Percentiles rank a stretch among this genome's conserved stretches.
Evolutionary conservation across 345 rosid genomes (phyloP).

Genomic region (Raphanus raphanistrum): DNA sequence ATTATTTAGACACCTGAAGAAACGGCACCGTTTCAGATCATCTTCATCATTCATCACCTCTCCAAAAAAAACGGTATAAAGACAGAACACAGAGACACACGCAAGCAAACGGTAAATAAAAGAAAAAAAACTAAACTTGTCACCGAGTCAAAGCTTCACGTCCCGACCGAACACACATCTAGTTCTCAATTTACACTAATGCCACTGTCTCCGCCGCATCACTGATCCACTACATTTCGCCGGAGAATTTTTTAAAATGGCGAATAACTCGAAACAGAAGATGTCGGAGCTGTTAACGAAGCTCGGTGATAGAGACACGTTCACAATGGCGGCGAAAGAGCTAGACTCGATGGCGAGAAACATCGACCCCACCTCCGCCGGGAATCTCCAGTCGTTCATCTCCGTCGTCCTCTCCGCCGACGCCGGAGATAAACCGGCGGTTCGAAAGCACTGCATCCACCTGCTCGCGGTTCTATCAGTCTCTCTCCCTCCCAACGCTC

Average conservation of each 20-base stretch:
- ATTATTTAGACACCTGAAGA: slow-evolving; percentile 23
- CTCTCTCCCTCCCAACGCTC: slow-evolving; percentile 48
- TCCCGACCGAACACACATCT: slow-evolving; percentile 23
- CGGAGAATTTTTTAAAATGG: slow-evolving; percentile 37
- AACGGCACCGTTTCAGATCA: slow-evolving; percentile 38
- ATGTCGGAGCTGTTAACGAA: slow-evolving; percentile 58
- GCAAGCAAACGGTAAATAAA: slow-evolving; percentile 9
- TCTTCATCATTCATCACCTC: slow-evolving; percentile 10
- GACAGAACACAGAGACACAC: background rate
- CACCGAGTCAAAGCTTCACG: background rate
- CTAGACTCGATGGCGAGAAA: slow-evolving; percentile 66
- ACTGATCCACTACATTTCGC: background rate
- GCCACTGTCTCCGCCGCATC: slow-evolving; percentile 30
- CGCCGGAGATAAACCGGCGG: slow-evolving; percentile 68
- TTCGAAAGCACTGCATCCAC: slow-evolving; percentile 71
- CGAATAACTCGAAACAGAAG: slow-evolving; percentile 54
- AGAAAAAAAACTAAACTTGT: background rate
- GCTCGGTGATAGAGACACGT: slow-evolving; percentile 88
- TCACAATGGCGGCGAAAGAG: slow-evolving; percentile 66
- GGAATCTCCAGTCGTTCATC: slow-evolving; percentile 58
- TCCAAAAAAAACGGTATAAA: slow-evolving; percentile 24
- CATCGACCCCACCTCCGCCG: slow-evolving; percentile 52
- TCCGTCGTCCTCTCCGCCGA: slow-evolving; percentile 72
- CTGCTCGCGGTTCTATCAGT: slow-evolving; percentile 59
- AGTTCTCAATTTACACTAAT: slow-evolving; percentile 21